Conservation (phyloP, 371 early-diverging fungal genomes). For the Globomyces sp. region DNA sequence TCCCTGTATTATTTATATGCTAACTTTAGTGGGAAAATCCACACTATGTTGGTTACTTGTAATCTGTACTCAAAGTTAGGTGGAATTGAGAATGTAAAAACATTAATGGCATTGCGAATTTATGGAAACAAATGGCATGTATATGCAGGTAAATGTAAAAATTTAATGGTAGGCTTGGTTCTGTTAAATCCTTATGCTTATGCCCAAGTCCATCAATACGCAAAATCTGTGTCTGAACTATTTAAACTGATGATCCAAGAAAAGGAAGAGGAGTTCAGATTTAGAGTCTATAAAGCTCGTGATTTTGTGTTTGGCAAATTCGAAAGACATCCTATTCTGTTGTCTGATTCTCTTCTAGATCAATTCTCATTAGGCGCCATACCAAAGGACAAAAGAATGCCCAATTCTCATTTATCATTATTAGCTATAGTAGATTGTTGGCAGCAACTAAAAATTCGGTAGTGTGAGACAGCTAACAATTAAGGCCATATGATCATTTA, state of each 20-base stretch:
- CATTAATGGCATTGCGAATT: constrained; percentile 86
- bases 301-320: constrained; percentile 79
- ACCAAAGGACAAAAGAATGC: constrained; percentile 69
- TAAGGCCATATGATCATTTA: constrained; percentile 87
- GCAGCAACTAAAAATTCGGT: constrained; percentile 72
- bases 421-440: constrained; percentile 94
- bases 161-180: constrained; percentile 66
- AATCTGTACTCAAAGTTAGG: constrained; percentile 47
- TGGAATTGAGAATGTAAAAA: constrained; percentile 95
- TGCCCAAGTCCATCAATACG: constrained; percentile 83
- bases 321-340: constrained; percentile 57
- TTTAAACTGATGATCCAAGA: constrained; percentile 94
- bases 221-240: constrained; percentile 79
- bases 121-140: constrained; percentile 96
- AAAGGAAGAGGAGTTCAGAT: constrained; percentile 71
- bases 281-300: constrained; percentile 60
- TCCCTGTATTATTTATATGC: constrained; percentile 54
- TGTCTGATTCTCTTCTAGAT: constrained; percentile 79
- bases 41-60: no score
- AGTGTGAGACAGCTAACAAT: not conserved
- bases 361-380: constrained; percentile 85
- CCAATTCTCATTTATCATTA: constrained; percentile 91
- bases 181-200: constrained; percentile 90
- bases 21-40: no score
- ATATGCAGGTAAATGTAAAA: constrained; percentile 66